Percentiles rank a stretch among this genome's conserved stretches.
These are phyloP conservation scores for Cordyceps tenuipes DNA, from an alignment of 2,329 filamentous ascomycete species.

Conservation along the genomic window DNA sequence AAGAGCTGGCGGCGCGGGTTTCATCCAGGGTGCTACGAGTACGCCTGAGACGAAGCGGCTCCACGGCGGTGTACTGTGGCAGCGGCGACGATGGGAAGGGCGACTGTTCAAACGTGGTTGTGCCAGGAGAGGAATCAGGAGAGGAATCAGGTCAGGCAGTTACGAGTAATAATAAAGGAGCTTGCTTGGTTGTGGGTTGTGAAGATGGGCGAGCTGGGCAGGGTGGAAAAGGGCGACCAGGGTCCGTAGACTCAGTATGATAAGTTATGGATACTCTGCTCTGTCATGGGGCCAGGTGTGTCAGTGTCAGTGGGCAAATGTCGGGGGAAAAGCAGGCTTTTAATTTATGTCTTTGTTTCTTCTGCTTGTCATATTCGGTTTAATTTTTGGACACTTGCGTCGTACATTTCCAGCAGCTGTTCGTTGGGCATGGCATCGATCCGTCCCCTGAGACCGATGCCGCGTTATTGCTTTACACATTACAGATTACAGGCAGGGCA, in stretches of 20 bases:
- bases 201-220: not conserved
- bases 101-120: not conserved
- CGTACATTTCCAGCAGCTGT: not conserved
- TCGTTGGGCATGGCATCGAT: not conserved
- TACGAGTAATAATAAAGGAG: not conserved
- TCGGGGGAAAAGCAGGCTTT: not conserved
- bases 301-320: not conserved
- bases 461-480: not conserved
- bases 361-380: not conserved
- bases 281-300: not conserved
- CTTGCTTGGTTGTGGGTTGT: not conserved
- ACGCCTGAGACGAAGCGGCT: conserved; percentile 8
- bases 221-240: not conserved
- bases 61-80: not conserved
- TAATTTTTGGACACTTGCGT: not conserved
- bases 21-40: not conserved
- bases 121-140: not conserved
- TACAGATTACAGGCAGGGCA: not conserved
- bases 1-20: conserved; percentile 9
- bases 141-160: not conserved
- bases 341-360: not conserved
- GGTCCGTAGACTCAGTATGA: not conserved
- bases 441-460: conserved; percentile 8
- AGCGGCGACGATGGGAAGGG: not conserved
- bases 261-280: not conserved